Conservation (phyloP, 2,329 filamentous ascomycete genomes). For the Cordyceps sp. region DNA sequence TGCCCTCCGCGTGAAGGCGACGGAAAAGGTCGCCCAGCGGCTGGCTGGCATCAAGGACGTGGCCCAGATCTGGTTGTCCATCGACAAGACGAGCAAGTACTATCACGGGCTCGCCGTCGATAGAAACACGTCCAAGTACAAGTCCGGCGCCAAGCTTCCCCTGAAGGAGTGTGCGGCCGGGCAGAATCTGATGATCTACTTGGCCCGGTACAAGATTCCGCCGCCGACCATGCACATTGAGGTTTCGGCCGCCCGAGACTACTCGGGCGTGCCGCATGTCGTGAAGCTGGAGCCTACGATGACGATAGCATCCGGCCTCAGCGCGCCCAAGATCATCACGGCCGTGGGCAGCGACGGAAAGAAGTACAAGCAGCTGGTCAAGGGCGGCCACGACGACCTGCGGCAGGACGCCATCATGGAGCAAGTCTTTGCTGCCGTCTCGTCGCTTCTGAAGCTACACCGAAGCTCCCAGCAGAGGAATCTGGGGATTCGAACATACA, state of each 20-base stretch:
- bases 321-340: conserved; percentile 84
- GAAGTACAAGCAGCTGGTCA: conserved; percentile 79
- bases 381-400: conserved; percentile 89
- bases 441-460: conserved; percentile 72
- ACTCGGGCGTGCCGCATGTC: conserved; percentile 61
- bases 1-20: conserved; percentile 56
- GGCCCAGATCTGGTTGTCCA: conserved; percentile 46
- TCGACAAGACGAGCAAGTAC: conserved; percentile 56
- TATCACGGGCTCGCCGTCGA: conserved; percentile 50
- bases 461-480: conserved; percentile 75
- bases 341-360: conserved; percentile 62
- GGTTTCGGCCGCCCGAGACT: conserved; percentile 56
- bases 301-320: conserved; percentile 76
- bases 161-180: conserved; percentile 49
- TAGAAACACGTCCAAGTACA: conserved; percentile 46
- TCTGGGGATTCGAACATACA: conserved; percentile 88
- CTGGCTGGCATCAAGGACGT: conserved; percentile 36
- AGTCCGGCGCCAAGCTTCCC: conserved; percentile 46
- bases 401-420: conserved; percentile 98
- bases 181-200: conserved; percentile 41
- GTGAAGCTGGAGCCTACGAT: conserved; percentile 57
- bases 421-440: conserved; percentile 95
- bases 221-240: conserved; percentile 80
- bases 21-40: conserved; percentile 46
- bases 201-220: conserved; percentile 55